Evolutionary conservation across 2,329 filamentous ascomycete genomes (phyloP).

Genomic region (Aureobasidium sp.): DNA sequence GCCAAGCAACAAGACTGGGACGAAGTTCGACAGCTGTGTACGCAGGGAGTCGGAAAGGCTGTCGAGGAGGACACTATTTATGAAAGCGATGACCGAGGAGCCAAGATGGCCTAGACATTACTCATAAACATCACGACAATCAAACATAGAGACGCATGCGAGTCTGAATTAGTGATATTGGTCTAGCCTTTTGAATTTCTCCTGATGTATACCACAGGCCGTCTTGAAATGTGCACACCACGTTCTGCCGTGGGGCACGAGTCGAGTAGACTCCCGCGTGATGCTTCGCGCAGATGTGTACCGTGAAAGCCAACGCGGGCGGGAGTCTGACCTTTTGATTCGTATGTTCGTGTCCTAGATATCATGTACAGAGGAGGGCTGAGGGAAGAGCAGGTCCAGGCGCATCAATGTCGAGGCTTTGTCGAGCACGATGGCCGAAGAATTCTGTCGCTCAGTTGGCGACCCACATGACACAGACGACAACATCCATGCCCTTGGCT

Average conservation of each 20-base stretch:
- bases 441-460: slow-evolving; percentile 46
- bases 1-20: slow-evolving; percentile 43
- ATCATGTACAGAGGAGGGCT: slow-evolving; percentile 2
- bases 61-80: slow-evolving; percentile 54
- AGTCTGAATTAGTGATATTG: neutral
- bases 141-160: neutral
- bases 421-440: neutral
- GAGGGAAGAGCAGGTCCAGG: neutral
- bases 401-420: neutral
- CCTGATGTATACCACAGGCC: slow-evolving; percentile 1
- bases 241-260: neutral
- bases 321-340: neutral
- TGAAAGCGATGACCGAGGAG: slow-evolving; percentile 30
- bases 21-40: slow-evolving; percentile 49
- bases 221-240: neutral
- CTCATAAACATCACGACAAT: slow-evolving; percentile 22
- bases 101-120: slow-evolving; percentile 1
- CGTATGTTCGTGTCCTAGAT: slow-evolving; percentile 9
- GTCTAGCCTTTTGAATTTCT: neutral
- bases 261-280: neutral
- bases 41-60: slow-evolving; percentile 50
- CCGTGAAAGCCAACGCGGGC: neutral
- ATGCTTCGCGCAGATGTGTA: neutral
- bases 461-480: slow-evolving; percentile 63
- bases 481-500: slow-evolving; percentile 47